These are phyloP conservation scores for Lepidopterella palustris DNA, from an alignment of 495 filamentous ascomycete genomes.

Conservation along the genomic window DNA sequence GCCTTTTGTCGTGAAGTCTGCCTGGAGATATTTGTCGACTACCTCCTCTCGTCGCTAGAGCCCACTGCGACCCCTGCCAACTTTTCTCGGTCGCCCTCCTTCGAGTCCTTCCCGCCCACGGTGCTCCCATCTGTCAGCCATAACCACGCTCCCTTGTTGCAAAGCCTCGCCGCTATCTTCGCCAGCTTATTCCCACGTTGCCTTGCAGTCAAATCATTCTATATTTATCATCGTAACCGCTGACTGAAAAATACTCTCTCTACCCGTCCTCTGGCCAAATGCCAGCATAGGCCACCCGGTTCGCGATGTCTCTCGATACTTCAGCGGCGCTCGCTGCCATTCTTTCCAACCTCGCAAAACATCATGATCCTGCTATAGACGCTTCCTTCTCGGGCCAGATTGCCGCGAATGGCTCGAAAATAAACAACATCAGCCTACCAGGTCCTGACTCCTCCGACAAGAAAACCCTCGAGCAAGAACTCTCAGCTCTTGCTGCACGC, in stretches of 20 bases:
- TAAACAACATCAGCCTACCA: constrained; percentile 35
- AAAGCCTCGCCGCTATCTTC: not conserved
- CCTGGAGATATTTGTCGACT: not conserved
- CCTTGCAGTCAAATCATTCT: too few relatives aligned
- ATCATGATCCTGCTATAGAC: constrained; percentile 29
- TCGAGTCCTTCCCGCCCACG: not conserved
- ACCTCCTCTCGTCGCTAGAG: not conserved
- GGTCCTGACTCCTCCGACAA: constrained; percentile 45
- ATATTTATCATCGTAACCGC: not conserved
- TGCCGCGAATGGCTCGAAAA: constrained; percentile 33
- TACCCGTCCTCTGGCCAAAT: not conserved
- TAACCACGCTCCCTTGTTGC: not conserved
- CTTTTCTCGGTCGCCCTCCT: not conserved
- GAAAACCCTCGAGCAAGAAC: constrained; percentile 41
- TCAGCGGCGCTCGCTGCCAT: constrained; percentile 33
- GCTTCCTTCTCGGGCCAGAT: constrained; percentile 30
- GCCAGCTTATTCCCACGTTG: too few relatives aligned
- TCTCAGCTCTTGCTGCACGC: constrained; percentile 41
- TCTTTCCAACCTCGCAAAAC: constrained; percentile 37
- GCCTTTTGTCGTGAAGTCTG: not conserved
- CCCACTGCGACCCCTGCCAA: not conserved
- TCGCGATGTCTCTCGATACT: constrained; percentile 32
- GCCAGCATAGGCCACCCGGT: constrained; percentile 5
- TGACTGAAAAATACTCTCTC: not conserved
- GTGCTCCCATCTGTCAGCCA: not conserved